Conservation (phyloP, 2,329 filamentous ascomycete species). For the Fusarium aywerte region DNA sequence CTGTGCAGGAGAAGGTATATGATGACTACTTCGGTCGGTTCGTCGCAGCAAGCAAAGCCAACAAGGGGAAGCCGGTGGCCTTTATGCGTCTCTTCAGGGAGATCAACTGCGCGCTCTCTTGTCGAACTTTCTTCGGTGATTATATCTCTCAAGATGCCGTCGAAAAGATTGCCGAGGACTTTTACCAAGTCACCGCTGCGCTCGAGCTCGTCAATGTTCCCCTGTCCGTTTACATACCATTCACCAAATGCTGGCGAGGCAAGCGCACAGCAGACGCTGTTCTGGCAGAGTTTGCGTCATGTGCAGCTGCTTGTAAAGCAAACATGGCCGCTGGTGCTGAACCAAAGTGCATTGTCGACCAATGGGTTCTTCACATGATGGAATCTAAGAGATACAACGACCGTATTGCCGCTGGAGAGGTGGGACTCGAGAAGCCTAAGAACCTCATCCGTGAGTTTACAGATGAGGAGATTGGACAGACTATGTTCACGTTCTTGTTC, state of each 20-base stretch:
- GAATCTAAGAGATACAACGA: slow-evolving; percentile 75
- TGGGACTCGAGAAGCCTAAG: slow-evolving; percentile 54
- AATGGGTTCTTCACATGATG: slow-evolving; percentile 79
- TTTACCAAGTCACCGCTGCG: slow-evolving; percentile 80
- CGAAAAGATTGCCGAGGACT: slow-evolving; percentile 81
- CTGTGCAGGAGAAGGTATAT: slow-evolving; percentile 78
- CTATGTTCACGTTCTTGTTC: slow-evolving; percentile 65
- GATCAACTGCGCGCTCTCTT: slow-evolving; percentile 81
- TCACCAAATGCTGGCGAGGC: slow-evolving; percentile 80
- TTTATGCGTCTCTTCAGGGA: slow-evolving; percentile 82
- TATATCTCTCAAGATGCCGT: slow-evolving; percentile 79
- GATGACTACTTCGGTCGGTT: slow-evolving; percentile 76
- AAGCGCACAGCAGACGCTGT: slow-evolving; percentile 80
- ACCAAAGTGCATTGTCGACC: slow-evolving; percentile 79
- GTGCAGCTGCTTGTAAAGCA: slow-evolving; percentile 76
- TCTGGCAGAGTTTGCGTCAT: slow-evolving; percentile 74
- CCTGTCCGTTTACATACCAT: slow-evolving; percentile 74
- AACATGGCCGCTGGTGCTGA: slow-evolving; percentile 76
- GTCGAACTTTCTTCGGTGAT: slow-evolving; percentile 82
- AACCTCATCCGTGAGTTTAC: slow-evolving; percentile 63
- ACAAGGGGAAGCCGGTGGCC: slow-evolving; percentile 66
- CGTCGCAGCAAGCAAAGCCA: slow-evolving; percentile 65
- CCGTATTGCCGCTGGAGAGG: slow-evolving; percentile 68
- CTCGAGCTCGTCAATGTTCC: slow-evolving; percentile 85
- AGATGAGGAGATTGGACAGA: slow-evolving; percentile 60